Conservation (phyloP, 2,329 filamentous ascomycete genomes). For the Aphanoascus verrucosus region DNA sequence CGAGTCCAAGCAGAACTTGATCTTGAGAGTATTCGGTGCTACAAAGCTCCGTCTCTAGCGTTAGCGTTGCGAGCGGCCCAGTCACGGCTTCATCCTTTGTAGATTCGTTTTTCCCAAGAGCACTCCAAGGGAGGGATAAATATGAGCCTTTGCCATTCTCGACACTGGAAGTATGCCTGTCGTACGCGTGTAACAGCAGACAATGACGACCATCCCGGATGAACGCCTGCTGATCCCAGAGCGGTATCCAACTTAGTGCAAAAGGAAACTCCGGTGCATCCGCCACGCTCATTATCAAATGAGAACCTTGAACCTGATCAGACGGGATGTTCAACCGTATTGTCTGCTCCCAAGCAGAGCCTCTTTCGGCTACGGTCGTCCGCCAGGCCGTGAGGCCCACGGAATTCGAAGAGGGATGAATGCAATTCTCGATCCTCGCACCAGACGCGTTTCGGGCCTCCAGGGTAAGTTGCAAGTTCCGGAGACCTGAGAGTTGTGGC, state of each 20-base stretch:
- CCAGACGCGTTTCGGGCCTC: slow-evolving; percentile 74
- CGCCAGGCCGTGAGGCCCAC: slow-evolving; percentile 74
- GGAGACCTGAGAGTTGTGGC: slow-evolving; percentile 52
- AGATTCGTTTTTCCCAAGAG: slow-evolving; percentile 54
- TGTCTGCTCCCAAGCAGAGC: slow-evolving; percentile 78
- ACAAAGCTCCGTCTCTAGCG: slow-evolving; percentile 75
- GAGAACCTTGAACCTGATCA: slow-evolving; percentile 67
- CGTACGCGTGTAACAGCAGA: slow-evolving; percentile 76
- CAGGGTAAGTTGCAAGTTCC: slow-evolving; percentile 75
- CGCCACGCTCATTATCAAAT: slow-evolving; percentile 80
- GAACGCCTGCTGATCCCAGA: slow-evolving; percentile 89
- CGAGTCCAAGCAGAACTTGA: slow-evolving; percentile 66
- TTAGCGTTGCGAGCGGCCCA: slow-evolving; percentile 68
- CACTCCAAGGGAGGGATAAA: slow-evolving; percentile 68
- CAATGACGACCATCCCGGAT: slow-evolving; percentile 73
- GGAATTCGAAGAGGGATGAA: slow-evolving; percentile 74
- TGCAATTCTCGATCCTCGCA: slow-evolving; percentile 75
- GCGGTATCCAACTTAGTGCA: slow-evolving; percentile 79
- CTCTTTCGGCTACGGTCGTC: slow-evolving; percentile 67
- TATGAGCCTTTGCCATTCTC: slow-evolving; percentile 72
- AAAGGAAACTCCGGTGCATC: slow-evolving; percentile 82
- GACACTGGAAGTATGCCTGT: slow-evolving; percentile 72
- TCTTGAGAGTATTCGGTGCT: slow-evolving; percentile 94
- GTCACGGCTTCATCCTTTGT: slow-evolving; percentile 63
- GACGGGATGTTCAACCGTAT: slow-evolving; percentile 69